Conservation (phyloP, 371 early-diverging fungal genomes). For the Haplosporangium sp. region DNA sequence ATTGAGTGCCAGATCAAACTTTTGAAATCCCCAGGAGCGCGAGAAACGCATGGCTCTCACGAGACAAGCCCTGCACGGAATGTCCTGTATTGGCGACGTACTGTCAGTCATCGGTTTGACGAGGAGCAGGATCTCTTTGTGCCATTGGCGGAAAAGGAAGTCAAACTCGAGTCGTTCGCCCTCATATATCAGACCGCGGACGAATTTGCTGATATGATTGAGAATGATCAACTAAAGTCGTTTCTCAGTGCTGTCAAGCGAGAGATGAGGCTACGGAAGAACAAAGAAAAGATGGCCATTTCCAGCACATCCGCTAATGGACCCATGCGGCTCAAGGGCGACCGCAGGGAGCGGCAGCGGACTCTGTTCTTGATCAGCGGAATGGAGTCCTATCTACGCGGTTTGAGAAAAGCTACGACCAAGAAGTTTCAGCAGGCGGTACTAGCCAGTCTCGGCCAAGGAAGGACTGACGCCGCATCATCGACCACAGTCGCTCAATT, state of each 20-base stretch:
- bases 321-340: conserved; percentile 13
- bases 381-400: conserved; percentile 16
- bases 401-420: conserved; percentile 8
- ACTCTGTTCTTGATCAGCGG: conserved; percentile 31
- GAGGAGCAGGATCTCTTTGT: conserved; percentile 25
- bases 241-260: conserved; percentile 15
- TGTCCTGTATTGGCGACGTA: conserved; percentile 39
- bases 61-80: conserved; percentile 14
- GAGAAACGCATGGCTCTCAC: neutral
- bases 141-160: conserved; percentile 4
- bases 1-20: conserved; percentile 26
- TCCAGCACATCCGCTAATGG: neutral
- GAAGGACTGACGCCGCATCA: neutral
- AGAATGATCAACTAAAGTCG: conserved; percentile 2
- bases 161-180: conserved; percentile 28
- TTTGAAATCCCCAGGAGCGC: neutral
- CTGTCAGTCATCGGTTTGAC: conserved; percentile 19
- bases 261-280: conserved; percentile 24
- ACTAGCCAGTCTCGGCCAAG: conserved; percentile 3
- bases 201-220: conserved; percentile 12
- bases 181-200: conserved; percentile 24
- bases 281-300: conserved; percentile 17
- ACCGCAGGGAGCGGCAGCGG: conserved; percentile 14
- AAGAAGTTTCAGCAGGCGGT: conserved; percentile 21
- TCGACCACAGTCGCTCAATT: neutral